These are phyloP conservation scores for Phoma herbarum DNA, from an alignment of 2,329 filamentous ascomycete species.

Conservation along the genomic window DNA sequence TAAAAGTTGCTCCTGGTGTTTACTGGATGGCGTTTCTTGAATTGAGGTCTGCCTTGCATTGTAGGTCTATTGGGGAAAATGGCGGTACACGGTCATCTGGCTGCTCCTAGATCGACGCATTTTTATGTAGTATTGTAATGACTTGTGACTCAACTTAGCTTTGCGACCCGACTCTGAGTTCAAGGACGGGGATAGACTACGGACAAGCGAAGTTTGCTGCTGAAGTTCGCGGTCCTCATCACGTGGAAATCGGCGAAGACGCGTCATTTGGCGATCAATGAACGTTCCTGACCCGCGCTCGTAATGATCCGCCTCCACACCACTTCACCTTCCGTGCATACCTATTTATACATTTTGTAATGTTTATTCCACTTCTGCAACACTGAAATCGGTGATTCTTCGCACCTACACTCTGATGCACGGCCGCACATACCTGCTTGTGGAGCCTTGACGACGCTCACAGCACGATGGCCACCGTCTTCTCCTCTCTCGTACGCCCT, in stretches of 20 bases:
- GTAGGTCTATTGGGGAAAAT: constrained; percentile 6
- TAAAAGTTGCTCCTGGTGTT: neutral
- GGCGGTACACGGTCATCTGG: neutral
- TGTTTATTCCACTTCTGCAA: neutral
- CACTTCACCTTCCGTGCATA: constrained; percentile 5
- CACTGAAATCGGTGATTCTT: neutral
- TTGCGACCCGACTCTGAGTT: no score
- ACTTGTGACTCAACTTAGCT: neutral
- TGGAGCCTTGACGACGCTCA: constrained; percentile 22
- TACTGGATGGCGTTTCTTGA: neutral
- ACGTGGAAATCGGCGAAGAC: neutral
- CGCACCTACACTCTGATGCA: constrained; percentile 5
- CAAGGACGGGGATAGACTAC: no score
- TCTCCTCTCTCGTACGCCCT: constrained; percentile 47
- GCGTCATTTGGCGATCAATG: constrained; percentile 9
- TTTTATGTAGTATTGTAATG: constrained; percentile 11
- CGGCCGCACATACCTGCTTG: neutral
- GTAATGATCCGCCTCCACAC: constrained; percentile 4
- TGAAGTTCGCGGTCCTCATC: no score
- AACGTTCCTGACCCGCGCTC: neutral
- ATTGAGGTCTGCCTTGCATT: constrained; percentile 1
- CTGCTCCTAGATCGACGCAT: constrained; percentile 13
- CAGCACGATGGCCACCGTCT: constrained; percentile 46
- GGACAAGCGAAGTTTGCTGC: no score
- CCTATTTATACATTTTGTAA: constrained; percentile 10